Base-by-base conservation (phyloP, 1,284 basidiomycete species). In the Naganishia sp. region DNA sequence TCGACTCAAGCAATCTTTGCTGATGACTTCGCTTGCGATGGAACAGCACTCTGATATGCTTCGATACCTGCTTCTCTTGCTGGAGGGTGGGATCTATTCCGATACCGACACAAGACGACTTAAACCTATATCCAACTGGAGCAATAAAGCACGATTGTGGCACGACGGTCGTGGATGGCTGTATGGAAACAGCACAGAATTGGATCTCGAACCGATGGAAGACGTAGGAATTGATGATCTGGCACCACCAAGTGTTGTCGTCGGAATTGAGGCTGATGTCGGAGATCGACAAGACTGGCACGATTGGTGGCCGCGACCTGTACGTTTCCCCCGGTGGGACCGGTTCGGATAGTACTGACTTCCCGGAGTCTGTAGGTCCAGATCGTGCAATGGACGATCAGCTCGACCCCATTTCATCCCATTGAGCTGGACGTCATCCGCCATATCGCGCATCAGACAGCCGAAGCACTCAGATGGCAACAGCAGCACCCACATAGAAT, bases 331-430 rank as follows among this genome's bases (percentile, higher is more conserved):
- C 66, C 73, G 79, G 17, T 9, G 11, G 1, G 2, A 18, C 39
- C 17, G 1, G 7, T 25, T 13, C 23, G 50, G n/a, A 21, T n/a
- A 63, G n/a, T 17, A 46, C 11, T n/a, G 11, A 31, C 2, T 39
- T 32, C 31, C 21, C n/a, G 35, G 15, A 28, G 11, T 41, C 62
- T 75, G 28, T 77, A 77, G 23, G 13, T 81, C 17, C 79, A 80
- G 69, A 76, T 81, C n/a, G 75, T 75, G 2, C 80, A 81, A 71
- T 81, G 80, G 80, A 81, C 80, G 1, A 74, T 81, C 68, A 72
- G 75, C 3, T 72, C 76, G 0, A 54, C 66, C 2, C 66, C 66
- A 13, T 28, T 42, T 39, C 66, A 67, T 45, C 23, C 78, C 76
- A 17, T 69, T 67, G 35, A 72, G 17, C 63, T 68, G 31, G 65